phyloP scores from a whole-genome alignment of 805 yeast genomes.

The Kazachstania psychrophila region DNA sequence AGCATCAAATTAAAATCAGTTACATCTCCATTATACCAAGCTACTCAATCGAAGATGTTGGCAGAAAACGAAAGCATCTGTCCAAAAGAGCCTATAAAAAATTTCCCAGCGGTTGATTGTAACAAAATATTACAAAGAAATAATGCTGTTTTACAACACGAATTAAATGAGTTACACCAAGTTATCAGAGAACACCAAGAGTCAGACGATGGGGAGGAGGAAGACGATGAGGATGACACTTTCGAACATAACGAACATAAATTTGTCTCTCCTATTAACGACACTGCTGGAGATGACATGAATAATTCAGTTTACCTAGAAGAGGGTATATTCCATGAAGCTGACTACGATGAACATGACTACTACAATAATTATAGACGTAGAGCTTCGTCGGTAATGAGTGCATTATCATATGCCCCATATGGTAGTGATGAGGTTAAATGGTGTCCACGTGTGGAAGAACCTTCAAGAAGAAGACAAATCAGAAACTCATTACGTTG shows the following conservation, averaged over 20 bases:
- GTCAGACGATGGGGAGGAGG: conserved; percentile 13
- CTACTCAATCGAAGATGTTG: neutral
- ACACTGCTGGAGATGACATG: neutral
- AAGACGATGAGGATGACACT: conserved; percentile 9
- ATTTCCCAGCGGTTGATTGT: neutral
- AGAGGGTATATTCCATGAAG: conserved; percentile 24
- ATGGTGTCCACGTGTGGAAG: conserved; percentile 41
- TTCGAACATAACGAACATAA: conserved; percentile 8
- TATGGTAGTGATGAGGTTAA: conserved; percentile 28
- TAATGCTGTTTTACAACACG: conserved; percentile 42
- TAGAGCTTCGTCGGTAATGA: conserved; percentile 20
- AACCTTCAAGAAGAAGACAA: conserved; percentile 33
- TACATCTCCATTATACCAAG: neutral
- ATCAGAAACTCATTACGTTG: conserved; percentile 49
- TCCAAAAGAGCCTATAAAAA: neutral
- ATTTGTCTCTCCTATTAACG: conserved; percentile 1
- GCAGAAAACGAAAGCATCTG: neutral
- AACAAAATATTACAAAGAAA: conserved; percentile 2
- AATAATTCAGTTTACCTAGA: conserved; percentile 18
- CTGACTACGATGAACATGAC: conserved; percentile 19
- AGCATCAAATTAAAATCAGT: neutral
- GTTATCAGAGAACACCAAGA: conserved; percentile 20
- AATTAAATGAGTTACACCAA: conserved; percentile 48
- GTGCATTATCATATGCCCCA: conserved; percentile 18
- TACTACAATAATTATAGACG: conserved; percentile 6